Percentiles rank a stretch among this genome's conserved stretches.
These are phyloP conservation scores for Willaertia magna DNA, from an alignment of 208 protist species.

Conservation along the genomic window DNA sequence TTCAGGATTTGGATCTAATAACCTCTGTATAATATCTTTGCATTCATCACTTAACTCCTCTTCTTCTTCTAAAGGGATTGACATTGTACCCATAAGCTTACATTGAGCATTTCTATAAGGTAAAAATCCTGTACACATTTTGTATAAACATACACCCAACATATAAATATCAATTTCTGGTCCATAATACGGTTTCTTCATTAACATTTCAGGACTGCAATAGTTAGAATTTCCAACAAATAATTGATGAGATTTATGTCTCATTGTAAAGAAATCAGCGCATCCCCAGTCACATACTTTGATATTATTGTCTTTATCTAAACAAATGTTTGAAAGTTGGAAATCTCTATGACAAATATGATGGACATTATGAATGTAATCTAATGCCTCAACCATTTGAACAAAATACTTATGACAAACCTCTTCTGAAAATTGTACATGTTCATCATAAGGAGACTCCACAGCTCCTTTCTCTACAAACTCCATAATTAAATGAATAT, in stretches of 20 bases:
- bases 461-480: not conserved
- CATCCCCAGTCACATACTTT: not conserved
- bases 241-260: not conserved
- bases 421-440: not conserved
- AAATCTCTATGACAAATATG: not conserved
- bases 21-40: not conserved
- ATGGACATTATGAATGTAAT: not conserved
- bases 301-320: not conserved
- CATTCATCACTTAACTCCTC: not conserved
- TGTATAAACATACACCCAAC: not conserved
- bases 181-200: not conserved
- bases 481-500: not conserved
- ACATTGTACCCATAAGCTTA: not conserved
- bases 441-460: not conserved
- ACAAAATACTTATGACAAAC: not conserved
- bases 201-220: not conserved
- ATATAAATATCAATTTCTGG: not conserved
- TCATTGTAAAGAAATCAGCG: not conserved
- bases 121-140: not conserved
- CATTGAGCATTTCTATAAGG: not conserved
- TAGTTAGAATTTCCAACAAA: not conserved
- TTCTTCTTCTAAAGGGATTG: conserved; percentile 6
- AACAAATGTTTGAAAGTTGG: not conserved
- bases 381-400: not conserved
- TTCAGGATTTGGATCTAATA: not conserved